Evolutionary conservation across 352 stramenopile genomes (phyloP), one percentile per base, ranked within the genome.

Genomic region (Phytophthora syringae): DNA sequence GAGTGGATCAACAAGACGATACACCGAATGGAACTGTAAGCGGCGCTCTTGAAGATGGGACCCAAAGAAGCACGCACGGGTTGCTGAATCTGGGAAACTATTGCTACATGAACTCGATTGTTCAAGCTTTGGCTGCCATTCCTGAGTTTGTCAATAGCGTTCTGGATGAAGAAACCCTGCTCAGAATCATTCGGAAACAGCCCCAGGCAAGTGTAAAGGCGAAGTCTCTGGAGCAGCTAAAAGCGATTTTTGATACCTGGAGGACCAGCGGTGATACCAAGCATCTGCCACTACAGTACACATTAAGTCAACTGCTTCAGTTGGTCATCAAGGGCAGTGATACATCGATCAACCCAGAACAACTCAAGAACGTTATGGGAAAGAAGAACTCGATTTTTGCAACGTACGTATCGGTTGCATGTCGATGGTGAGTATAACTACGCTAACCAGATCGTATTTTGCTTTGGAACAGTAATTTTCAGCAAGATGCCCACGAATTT

Each of bases 31-130:
- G 28, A 28, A 71, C 25, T 37, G n/a, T 32, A 20, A 48, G 39
- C 24, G 63, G 47, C 4, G 61, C 53, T 12, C 34, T 56, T 5
- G 45, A 52, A 21, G 59, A 67, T 52, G 67, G 42, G 28, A 60
- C 58, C 18, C 70, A 72, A 24, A 78, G 80, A 39, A 84, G 80
- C n/a, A 84, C 74, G 1, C 88, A 94, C 34, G 96, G 96, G n/a
- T 76, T 99, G 18, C 63, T 97, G 18, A 99, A 99, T 67, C 71
- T 99, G 15, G 96, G 96, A 52, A 94, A 97, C 60, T 94, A 90
- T 56, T 97, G 89, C 71, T 97, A 97, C 65, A 95, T 99, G 81
- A 99, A 99, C 70, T 89, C 90, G 12, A 98, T 98, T 21, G 60
- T 98, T 10, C 88, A 96, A 50, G 80, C 88, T 2, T 60, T 96